Evolutionary conservation across 2,329 filamentous ascomycete species (phyloP), one percentile per base, ranked within the genome.

Genomic region (Arachnomyces sp.): DNA sequence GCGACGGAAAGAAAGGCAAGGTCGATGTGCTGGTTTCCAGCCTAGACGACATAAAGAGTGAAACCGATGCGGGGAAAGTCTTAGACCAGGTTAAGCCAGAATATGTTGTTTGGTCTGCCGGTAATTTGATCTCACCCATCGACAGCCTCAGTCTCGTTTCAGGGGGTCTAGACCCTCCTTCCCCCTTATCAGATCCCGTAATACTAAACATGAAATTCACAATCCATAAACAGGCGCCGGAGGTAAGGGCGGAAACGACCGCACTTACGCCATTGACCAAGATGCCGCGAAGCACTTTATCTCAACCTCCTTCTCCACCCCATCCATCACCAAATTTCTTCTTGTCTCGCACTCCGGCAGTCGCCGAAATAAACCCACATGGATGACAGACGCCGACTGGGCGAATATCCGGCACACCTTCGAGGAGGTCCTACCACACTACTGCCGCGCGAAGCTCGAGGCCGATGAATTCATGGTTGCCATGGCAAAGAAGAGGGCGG

Each of bases 21-120:
- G 65, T 92, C 29, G 73, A 77, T 39, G 80, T 89, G 3, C 67
- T 89, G 1, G 71, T 90, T 12, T 74, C 74, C 54, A 86, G 78
- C 54, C 65, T 90, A 14, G 83, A 86, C 39, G 82, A 86, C 13
- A 72, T 89, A 31, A 79, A 77, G 58, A 77, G 67, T 39, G 72
- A 78, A 36, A 66, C 64, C 0, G 74, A 82, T 47, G 85, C 84
- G 1, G 68, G 75, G 49, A 66, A 63, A 29, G 73, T 89, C 42
- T 59, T 90, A 30, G 59, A 67, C 28, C 48, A 53, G 14, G 59
- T 62, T 7, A 55, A 55, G 13, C 67, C 68, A 2, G 61, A 70
- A 44, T 69, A 66, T 48, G 62, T 71, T 5, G 62, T 71, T 37
- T 71, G 65, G 65, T 61, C 63, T 21, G 68, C 68, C 31, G 67